phyloP scores from a whole-genome alignment of 768 basidiomycete genomes.

The Mycena venus region DNA sequence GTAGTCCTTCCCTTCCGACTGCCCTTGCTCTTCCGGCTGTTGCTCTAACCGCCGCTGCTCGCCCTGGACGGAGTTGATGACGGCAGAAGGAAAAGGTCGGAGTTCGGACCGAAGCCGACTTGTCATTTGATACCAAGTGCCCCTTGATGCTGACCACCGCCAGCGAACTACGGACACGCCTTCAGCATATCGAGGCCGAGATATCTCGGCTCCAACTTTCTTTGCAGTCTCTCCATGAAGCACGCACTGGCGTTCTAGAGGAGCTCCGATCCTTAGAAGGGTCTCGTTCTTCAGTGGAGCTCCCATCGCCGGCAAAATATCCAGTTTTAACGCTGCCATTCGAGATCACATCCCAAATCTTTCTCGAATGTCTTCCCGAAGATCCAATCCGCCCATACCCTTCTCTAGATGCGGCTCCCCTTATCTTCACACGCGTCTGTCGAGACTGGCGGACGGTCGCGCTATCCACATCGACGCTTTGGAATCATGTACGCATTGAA shows the following conservation, averaged over 20 bases:
- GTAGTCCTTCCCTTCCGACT: too few species aligned
- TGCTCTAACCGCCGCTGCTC: too few species aligned
- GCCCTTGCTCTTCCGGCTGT: too few species aligned
- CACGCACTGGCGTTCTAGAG: not conserved
- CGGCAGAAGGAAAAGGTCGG: too few species aligned
- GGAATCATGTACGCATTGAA: constrained; percentile 10
- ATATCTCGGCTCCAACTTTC: not conserved
- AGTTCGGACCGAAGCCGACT: too few species aligned
- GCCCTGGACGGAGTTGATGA: too few species aligned
- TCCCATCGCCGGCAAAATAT: not conserved
- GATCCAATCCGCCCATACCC: not conserved
- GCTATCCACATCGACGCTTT: constrained; percentile 7
- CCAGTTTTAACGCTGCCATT: constrained; percentile 16
- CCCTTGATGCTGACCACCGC: not conserved
- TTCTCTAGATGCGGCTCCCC: constrained; percentile 6
- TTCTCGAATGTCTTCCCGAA: constrained; percentile 12
- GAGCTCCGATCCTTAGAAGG: not conserved
- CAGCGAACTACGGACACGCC: constrained; percentile 6
- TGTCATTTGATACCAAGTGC: too few species aligned
- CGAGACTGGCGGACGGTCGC: constrained; percentile 21
- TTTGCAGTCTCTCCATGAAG: not conserved
- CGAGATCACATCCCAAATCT: constrained; percentile 21
- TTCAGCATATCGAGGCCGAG: constrained; percentile 8
- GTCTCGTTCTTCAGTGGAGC: not conserved
- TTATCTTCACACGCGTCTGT: constrained; percentile 18